These are phyloP conservation scores for Penicillium coffeae DNA, from an alignment of 495 filamentous ascomycete genomes.

Conservation along the genomic window DNA sequence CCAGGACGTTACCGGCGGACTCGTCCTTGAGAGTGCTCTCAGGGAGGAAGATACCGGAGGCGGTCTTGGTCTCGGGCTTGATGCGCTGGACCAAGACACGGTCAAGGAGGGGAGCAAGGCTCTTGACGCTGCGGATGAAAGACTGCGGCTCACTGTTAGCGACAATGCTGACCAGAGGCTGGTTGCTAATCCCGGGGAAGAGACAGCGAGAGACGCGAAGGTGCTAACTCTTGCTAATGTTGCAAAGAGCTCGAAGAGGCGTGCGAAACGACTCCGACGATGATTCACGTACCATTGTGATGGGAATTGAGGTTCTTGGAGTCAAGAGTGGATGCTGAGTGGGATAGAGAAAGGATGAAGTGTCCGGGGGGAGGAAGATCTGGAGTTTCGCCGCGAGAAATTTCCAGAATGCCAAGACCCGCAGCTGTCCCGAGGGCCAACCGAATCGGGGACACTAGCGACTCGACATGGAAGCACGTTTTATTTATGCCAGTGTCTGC, in stretches of 20 bases:
- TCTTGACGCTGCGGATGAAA: slow-evolving; percentile 91
- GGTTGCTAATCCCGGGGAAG: slow-evolving; percentile 5
- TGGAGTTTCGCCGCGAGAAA: slow-evolving; percentile 43
- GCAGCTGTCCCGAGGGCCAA: slow-evolving; percentile 36
- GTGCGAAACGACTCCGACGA: neutral
- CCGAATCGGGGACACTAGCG: slow-evolving; percentile 7
- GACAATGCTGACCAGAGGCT: neutral
- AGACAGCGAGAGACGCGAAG: slow-evolving; percentile 7
- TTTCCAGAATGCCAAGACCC: slow-evolving; percentile 55
- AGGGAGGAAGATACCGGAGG: slow-evolving; percentile 93
- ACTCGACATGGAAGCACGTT: neutral
- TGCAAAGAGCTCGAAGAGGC: neutral
- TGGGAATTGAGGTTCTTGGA: slow-evolving; percentile 18
- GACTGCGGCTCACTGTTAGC: slow-evolving; percentile 23
- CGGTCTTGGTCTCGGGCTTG: slow-evolving; percentile 95
- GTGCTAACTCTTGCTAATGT: slow-evolving; percentile 7
- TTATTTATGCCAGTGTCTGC: too few relatives aligned
- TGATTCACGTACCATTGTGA: slow-evolving; percentile 22
- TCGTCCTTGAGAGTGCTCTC: slow-evolving; percentile 97
- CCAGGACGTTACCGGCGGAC: slow-evolving; percentile 93
- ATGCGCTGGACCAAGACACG: slow-evolving; percentile 97
- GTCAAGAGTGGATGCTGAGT: slow-evolving; percentile 26
- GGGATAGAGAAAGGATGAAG: slow-evolving; percentile 32
- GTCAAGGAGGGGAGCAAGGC: slow-evolving; percentile 94
- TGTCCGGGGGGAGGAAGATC: slow-evolving; percentile 35